Evolutionary conservation across 352 stramenopile species (phyloP), one percentile per base, ranked within the genome.

Genomic region (Discostella stelligera): DNA sequence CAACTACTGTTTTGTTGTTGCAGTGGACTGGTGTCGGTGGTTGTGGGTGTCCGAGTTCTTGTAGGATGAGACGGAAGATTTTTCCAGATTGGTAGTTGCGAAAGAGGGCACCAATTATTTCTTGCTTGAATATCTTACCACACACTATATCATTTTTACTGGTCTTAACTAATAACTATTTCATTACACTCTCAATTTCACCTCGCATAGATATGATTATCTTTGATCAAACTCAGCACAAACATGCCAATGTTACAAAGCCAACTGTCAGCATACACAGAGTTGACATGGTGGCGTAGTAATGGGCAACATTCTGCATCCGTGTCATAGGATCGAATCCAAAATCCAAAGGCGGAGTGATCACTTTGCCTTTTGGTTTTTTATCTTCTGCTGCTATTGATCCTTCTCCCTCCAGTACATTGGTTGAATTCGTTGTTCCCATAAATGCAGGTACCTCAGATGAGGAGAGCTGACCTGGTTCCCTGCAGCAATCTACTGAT

Each of bases 301-400:
- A 18, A 20, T 58, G 69, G 20, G 23, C 52, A 30, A 23, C 60
- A 49, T 55, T 67, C 11, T 41, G 60, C 39, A 39, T 71, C 18
- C 60, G 50, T 20, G 59, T 70, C 69, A 59, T 71, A 66, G 27
- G 46, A 32, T 66, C 69, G 56, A 77, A 77, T 39, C 60, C 69
- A 58, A 77, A 77, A 20, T 59, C 49, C 52, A 55, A 37, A 53
- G 69, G 69, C 21, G 69, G 69, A 37, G 55, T 50, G 39, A 71
- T 50, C 32, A 30, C 30, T 44, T 71, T 25, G 14, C 59, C 69
- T 18, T 21, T 50, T 50, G 69, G 69, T n/a, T 44, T 27, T 27
- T 2, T 10, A 3, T 23, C 20, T 67, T 67, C 50, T 41, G 44
- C 56, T 63, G 56, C 61, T 54, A 68, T 54, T 30, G 69, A 70